Base-by-base conservation (phyloP, 164 flowering plant species). In the Nelumbo lutea region DNA sequence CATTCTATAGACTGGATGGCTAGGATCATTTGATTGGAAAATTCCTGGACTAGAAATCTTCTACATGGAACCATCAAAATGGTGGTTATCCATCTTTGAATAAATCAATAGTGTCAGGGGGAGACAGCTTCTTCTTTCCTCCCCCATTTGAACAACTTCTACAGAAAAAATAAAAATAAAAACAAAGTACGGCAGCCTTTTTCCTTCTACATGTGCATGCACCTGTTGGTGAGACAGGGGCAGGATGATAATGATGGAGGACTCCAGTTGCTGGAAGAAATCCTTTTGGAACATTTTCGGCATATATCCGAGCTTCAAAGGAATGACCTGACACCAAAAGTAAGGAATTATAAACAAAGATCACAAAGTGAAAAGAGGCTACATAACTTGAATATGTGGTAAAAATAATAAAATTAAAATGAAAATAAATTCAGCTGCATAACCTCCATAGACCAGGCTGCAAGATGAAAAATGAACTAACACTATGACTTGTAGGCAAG, bases 231-330 rank as follows among this genome's bases (percentile, higher is more conserved):
- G 97, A 84, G 47, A 65, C 85, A 62, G 89, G 82, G 70, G 84
- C 89, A 67, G 97, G 99, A 63, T 69, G 81, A 76, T 93, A 96
- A 78, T 89, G 95, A 76, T 90, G 93, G 77, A 96, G 98, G 72
- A 84, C 79, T 69, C 98, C 98, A 68, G 99, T 86, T 64, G 99
- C 96, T 55, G 99, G 99, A 75, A 96, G 99, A 81, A 93, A 96
- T 68, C 99, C 98, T 81, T 86, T 96, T 4, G 92, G 83, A 75
- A 96, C 99, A 85, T 93, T 93, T 83, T 96, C 99, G 70, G 99
- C 99, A 85, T 90, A 96, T 76, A 96, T 96, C 15, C 98, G 84
- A 70, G 97, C 95, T 87, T 93, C 99, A 82, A 96, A 93, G 62
- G 98, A 94, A 87, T 96, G 99, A 56, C 99, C 98, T 96, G 82